Evolutionary conservation across 2,329 filamentous ascomycete species (phyloP).

Genomic region (Neofusicoccum sp.): DNA sequence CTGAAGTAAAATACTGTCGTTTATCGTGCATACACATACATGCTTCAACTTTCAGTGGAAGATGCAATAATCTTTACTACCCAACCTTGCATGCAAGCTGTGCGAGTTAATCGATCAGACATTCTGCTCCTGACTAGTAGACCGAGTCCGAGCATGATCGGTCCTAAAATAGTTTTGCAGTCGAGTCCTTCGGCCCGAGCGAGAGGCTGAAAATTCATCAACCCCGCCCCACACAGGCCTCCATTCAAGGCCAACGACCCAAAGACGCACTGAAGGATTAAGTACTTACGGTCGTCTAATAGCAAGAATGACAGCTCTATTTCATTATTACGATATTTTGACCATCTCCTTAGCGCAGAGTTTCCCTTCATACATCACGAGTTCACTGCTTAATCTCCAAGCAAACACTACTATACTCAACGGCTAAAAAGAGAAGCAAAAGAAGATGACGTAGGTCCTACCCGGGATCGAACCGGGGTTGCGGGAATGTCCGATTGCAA

Average conservation of each 20-base stretch:
- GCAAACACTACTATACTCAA: neutral
- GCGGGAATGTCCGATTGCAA: neutral
- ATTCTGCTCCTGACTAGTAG: too few species aligned
- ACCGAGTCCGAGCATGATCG: too few species aligned
- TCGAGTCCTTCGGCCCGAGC: neutral
- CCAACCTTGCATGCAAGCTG: too few species aligned
- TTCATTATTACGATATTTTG: neutral
- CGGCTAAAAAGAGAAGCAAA: neutral
- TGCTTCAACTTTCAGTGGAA: too few species aligned
- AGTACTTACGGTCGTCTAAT: neutral
- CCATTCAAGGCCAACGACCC: neutral
- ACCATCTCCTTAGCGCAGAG: too few species aligned
- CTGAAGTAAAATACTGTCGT: too few species aligned
- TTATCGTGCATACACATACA: too few species aligned
- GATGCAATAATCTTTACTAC: too few species aligned
- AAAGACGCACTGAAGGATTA: neutral
- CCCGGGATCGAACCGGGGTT: conserved; percentile 13
- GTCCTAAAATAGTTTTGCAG: too few species aligned
- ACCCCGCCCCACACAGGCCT: neutral
- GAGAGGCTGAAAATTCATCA: neutral
- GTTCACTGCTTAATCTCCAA: neutral
- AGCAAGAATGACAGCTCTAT: neutral
- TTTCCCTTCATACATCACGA: too few species aligned
- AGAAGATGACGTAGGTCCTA: neutral
- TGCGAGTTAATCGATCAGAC: too few species aligned